These are phyloP conservation scores for Triticum dicoccoides DNA, from an alignment of 176 grass and related monocot genomes.

Conservation along the genomic window DNA sequence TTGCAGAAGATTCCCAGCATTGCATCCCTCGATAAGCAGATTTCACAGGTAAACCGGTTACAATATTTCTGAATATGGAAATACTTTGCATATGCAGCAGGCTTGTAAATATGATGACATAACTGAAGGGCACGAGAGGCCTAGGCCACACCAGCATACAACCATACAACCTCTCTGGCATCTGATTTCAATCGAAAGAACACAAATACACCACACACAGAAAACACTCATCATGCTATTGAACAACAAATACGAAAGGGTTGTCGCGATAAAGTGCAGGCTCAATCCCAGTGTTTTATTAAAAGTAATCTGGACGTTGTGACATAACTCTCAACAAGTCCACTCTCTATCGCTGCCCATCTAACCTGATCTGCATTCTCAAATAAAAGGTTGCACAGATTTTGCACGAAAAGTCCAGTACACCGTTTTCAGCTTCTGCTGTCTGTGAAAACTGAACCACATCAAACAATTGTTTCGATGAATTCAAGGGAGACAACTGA, in stretches of 20 bases:
- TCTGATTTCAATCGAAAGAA: neutral
- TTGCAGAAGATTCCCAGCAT: neutral
- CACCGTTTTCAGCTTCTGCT: neutral
- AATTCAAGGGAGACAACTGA: constrained; percentile 4
- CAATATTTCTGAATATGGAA: neutral
- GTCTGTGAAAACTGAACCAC: neutral
- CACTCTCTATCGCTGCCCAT: neutral
- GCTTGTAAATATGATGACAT: neutral
- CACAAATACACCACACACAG: neutral
- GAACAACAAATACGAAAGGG: neutral
- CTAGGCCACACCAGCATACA: neutral
- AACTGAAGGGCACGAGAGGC: neutral
- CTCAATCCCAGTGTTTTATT: neutral
- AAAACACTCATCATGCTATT: neutral
- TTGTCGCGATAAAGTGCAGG: neutral
- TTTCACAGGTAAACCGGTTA: neutral
- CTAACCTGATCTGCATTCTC: neutral
- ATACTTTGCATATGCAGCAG: neutral
- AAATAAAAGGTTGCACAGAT: neutral
- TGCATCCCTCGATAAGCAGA: neutral
- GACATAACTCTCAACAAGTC: neutral
- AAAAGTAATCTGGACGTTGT: neutral
- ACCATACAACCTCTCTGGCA: neutral
- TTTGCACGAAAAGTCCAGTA: neutral
- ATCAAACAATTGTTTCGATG: neutral